Evolutionary conservation across 768 basidiomycete genomes (phyloP).

Genomic region (Pulveroboletus sp.): DNA sequence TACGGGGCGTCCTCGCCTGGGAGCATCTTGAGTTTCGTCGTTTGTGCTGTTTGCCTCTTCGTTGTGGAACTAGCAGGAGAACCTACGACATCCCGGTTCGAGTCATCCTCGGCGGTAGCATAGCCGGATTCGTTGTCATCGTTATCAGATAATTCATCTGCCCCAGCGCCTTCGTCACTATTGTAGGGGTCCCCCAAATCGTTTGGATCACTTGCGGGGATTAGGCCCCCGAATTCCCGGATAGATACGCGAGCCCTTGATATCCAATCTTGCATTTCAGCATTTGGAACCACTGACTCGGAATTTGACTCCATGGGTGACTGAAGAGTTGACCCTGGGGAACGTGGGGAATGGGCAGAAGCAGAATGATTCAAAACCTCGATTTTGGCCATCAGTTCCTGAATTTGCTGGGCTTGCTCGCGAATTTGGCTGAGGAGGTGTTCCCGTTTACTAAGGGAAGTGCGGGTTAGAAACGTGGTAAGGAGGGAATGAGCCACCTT

Average conservation of each 20-base stretch:
- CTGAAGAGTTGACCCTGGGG: slow-evolving; percentile 25
- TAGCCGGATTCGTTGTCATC: slow-evolving; percentile 25
- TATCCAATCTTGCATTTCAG: slow-evolving; percentile 76
- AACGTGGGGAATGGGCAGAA: slow-evolving; percentile 36
- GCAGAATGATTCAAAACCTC: slow-evolving; percentile 42
- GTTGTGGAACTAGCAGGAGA: slow-evolving; percentile 32
- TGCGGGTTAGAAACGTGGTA: neutral
- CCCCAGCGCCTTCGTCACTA: slow-evolving; percentile 38
- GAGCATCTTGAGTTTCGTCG: slow-evolving; percentile 50
- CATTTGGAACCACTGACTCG: slow-evolving; percentile 36
- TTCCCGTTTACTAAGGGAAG: slow-evolving; percentile 64
- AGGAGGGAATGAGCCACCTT: slow-evolving; percentile 28
- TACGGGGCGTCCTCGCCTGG: slow-evolving; percentile 65
- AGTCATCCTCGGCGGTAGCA: slow-evolving; percentile 20
- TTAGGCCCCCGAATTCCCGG: slow-evolving; percentile 63
- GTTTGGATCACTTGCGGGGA: slow-evolving; percentile 59
- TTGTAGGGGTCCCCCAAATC: slow-evolving; percentile 39
- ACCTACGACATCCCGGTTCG: slow-evolving; percentile 20
- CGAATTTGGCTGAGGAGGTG: slow-evolving; percentile 75
- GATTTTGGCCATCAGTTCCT: slow-evolving; percentile 67
- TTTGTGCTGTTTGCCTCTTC: slow-evolving; percentile 39
- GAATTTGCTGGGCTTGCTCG: slow-evolving; percentile 69
- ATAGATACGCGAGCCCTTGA: slow-evolving; percentile 68
- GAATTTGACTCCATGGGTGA: slow-evolving; percentile 26
- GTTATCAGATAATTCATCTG: slow-evolving; percentile 36